Evolutionary conservation across 2,329 filamentous ascomycete species (phyloP).

Genomic region (Seiridium cupressi): DNA sequence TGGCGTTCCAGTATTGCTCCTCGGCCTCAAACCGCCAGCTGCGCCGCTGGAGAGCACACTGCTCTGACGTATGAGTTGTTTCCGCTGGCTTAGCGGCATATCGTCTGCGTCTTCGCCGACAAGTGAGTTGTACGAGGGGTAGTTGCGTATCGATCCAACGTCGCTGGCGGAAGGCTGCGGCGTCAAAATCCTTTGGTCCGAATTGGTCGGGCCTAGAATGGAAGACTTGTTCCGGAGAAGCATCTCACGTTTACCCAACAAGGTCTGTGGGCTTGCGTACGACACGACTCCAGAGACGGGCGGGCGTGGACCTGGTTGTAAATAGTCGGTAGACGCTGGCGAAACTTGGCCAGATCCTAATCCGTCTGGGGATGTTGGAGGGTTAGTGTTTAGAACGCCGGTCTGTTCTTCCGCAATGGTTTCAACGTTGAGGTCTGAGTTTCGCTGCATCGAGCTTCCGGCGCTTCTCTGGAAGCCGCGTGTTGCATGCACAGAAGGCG

Average conservation of each 20-base stretch:
- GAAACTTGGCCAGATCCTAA: conserved; percentile 8
- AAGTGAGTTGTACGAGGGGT: conserved; percentile 25
- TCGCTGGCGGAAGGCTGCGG: conserved; percentile 34
- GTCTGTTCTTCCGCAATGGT: conserved; percentile 44
- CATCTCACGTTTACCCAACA: conserved; percentile 55
- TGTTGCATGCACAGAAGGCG: conserved; percentile 11
- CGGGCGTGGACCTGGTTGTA: conserved; percentile 13
- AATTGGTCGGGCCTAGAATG: conserved; percentile 21
- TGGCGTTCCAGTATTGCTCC: conserved; percentile 12
- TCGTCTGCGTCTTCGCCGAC: conserved; percentile 57
- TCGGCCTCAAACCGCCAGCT: conserved; percentile 10
- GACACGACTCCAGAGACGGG: conserved; percentile 46
- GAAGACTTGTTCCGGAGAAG: conserved; percentile 52
- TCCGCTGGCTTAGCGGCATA: conserved; percentile 69
- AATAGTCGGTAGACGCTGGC: conserved; percentile 16
- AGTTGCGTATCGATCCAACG: conserved; percentile 37
- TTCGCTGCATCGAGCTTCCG: conserved; percentile 17
- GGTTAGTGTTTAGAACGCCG: conserved; percentile 11
- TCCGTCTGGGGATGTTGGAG: not conserved
- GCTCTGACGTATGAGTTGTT: conserved; percentile 56
- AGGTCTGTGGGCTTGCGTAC: conserved; percentile 51
- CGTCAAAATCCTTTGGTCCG: conserved; percentile 17
- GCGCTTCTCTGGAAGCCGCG: conserved; percentile 22
- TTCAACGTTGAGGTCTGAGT: conserved; percentile 27
- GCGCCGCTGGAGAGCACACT: conserved; percentile 32